phyloP scores from a whole-genome alignment of 1,284 basidiomycete genomes.

The Bjerkandera adusta region DNA sequence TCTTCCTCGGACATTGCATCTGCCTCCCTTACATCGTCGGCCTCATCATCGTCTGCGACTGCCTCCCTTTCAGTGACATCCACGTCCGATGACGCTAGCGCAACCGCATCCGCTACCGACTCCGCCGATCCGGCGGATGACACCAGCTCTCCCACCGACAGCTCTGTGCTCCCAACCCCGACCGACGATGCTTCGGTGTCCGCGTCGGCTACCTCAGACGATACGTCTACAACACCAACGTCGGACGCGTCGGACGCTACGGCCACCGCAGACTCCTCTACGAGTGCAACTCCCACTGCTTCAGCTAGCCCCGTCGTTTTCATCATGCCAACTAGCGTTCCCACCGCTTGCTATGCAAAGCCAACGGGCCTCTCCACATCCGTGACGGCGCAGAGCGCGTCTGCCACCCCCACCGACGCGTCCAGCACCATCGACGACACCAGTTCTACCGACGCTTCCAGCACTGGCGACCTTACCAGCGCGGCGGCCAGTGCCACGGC shows the following conservation, averaged over 20 bases:
- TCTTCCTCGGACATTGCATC: not conserved
- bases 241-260: slow-evolving; percentile 13
- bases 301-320: not conserved
- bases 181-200: slow-evolving; percentile 9
- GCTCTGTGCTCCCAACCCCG: not conserved
- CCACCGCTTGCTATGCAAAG: not conserved
- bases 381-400: slow-evolving; percentile 3
- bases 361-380: not conserved
- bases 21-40: not conserved
- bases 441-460: not conserved
- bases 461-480: not conserved
- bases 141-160: too few relatives aligned
- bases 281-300: not conserved
- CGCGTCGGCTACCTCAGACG: slow-evolving; percentile 4
- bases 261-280: not conserved
- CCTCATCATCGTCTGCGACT: not conserved
- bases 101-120: slow-evolving; percentile 9
- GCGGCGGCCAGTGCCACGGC: not conserved
- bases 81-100: not conserved
- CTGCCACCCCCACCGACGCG: not conserved
- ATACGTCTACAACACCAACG: slow-evolving; percentile 2
- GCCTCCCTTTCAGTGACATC: not conserved
- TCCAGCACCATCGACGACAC: not conserved
- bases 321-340: slow-evolving; percentile 1
- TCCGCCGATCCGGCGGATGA: not conserved